Evolutionary conservation across 2,329 filamentous ascomycete species (phyloP).

Genomic region (Colletotrichum euphorbiae): DNA sequence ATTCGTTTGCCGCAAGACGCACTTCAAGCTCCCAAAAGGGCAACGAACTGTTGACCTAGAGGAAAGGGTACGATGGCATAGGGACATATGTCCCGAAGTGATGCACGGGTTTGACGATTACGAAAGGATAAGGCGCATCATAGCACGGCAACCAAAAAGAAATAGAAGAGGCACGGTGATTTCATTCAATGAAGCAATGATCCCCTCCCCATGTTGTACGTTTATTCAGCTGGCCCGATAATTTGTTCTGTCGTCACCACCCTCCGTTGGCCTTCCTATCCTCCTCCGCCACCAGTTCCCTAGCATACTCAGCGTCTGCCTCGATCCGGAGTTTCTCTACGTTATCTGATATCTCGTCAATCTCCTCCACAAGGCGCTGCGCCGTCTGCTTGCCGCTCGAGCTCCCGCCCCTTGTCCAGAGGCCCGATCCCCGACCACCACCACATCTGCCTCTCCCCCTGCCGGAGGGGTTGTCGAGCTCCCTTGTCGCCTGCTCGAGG

Average conservation of each 20-base stretch:
- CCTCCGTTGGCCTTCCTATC: conserved; percentile 24
- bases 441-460: conserved; percentile 25
- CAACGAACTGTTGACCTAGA: not conserved
- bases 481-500: conserved; percentile 5
- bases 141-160: conserved; percentile 21
- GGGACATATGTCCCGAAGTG: not conserved
- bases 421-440: not conserved
- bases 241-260: not conserved
- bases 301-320: conserved; percentile 61
- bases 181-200: conserved; percentile 9
- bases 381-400: conserved; percentile 28
- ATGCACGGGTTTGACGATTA: conserved; percentile 18
- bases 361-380: conserved; percentile 49
- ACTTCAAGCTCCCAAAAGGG: not conserved
- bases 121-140: conserved; percentile 27
- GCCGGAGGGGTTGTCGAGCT: conserved; percentile 25
- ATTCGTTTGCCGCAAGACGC: too few relatives aligned
- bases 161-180: conserved; percentile 18
- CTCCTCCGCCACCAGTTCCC: conserved; percentile 52
- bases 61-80: not conserved
- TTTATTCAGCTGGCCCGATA: not conserved
- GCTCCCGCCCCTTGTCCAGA: not conserved
- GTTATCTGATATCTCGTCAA: conserved; percentile 53
- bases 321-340: conserved; percentile 55
- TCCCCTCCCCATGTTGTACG: not conserved